Evolutionary conservation across 1,139 yeast species (phyloP).

Genomic region (Taphrina deformans): DNA sequence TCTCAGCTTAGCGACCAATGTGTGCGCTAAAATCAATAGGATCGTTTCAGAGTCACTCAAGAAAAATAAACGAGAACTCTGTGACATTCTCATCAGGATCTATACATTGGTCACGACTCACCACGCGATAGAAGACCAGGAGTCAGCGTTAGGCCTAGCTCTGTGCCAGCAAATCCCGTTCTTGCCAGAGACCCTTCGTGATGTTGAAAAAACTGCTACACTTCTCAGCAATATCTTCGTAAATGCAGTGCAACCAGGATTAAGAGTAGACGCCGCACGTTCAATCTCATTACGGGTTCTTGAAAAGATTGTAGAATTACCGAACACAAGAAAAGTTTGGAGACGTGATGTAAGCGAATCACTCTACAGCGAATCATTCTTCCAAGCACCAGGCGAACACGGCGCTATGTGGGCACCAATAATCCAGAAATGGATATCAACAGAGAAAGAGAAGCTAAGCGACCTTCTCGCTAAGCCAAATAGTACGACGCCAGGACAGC

Average conservation of each 20-base stretch:
- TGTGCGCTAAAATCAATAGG: neutral
- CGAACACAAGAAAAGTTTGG: constrained; percentile 11
- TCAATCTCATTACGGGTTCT: neutral
- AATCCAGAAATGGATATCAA: neutral
- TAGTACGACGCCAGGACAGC: constrained; percentile 11
- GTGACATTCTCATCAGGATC: neutral
- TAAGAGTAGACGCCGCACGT: neutral
- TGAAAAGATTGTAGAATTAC: neutral
- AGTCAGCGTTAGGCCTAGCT: neutral
- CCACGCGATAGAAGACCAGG: neutral
- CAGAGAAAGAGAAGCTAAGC: constrained; percentile 3
- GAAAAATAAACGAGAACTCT: neutral
- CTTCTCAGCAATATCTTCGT: neutral
- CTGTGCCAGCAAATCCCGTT: neutral
- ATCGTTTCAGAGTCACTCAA: neutral
- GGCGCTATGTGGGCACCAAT: constrained; percentile 1
- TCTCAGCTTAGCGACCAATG: neutral
- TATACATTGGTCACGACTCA: neutral
- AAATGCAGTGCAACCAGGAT: constrained; percentile 6
- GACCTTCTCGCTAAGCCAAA: constrained; percentile 13
- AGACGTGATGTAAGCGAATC: constrained; percentile 7
- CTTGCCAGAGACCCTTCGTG: neutral
- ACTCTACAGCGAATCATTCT: constrained; percentile 3
- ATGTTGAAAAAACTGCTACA: neutral
- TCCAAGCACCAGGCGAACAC: neutral